Base-by-base conservation (phyloP, 495 filamentous ascomycete species). In the Penicillium taxi region DNA sequence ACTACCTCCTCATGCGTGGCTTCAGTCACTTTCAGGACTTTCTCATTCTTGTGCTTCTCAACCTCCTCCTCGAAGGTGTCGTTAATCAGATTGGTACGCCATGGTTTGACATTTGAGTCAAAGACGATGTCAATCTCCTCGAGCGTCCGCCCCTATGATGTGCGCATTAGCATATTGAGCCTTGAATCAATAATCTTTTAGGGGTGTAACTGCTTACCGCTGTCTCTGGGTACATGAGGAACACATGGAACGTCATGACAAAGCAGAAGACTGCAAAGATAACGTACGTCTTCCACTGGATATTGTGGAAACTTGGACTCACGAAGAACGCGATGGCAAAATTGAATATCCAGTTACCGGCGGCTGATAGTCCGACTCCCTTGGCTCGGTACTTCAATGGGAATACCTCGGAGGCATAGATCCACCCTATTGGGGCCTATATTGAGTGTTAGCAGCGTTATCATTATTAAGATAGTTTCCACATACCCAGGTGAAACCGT, bases 311-410 rank as follows among this genome's bases (percentile, higher is more conserved):
- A 0, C 72, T 78, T 0, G 81, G 78, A 1, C 82, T 79, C 4
- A 81, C 72, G 54, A 85, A 85, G 50, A 81, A 69, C 4, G 76
- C 80, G 3, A 86, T 56, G 0, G 80, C 81, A 47, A 84, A 84
- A 64, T 84, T 84, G 68, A 84, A 86, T 11, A 82, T 67, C 81
- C 81, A 84, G 58, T 88, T 86, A 2, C 73, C 74, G 16, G 78
- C 66, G 0, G 80, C 74, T 0, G 80, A 74, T 15, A 84, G 61
- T 7, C 64, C 74, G 64, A 85, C 82, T 9, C 81, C 82, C 21
- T 73, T 80, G 9, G 80, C 82, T 12, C 83, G 76, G 11, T 80
- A 84, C 48, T 82, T 80, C 7, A 86, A 67, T 0, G 78, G 78
- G 72, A 80, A 86, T 2, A 86, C 76, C 61, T 88, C 82, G 13